Evolutionary conservation across 352 stramenopile genomes (phyloP).

Genomic region (Globisporangium rhizosaccharum): DNA sequence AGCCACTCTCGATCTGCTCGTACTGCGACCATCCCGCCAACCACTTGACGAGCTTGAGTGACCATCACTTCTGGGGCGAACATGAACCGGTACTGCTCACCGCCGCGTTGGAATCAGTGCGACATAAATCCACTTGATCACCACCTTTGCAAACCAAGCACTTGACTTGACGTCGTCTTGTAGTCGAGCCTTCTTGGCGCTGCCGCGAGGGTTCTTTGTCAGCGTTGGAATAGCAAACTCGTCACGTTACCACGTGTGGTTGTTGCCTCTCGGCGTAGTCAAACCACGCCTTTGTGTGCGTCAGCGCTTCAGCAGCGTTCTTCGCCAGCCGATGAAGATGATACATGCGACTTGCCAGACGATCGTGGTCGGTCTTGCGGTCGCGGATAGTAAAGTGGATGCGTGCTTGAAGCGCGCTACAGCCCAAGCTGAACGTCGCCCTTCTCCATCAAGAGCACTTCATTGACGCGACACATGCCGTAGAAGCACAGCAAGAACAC

Average conservation of each 20-base stretch:
- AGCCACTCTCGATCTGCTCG: conserved; percentile 10
- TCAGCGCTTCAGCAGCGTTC: background rate
- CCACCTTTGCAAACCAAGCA: background rate
- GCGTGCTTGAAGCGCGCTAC: background rate
- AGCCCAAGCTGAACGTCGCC: conserved; percentile 8
- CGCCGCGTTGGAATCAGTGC: conserved; percentile 10
- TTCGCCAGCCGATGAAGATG: conserved; percentile 1
- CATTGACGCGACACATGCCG: conserved; percentile 18
- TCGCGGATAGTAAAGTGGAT: conserved; percentile 8
- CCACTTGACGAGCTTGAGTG: conserved; percentile 17
- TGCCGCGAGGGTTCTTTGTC: background rate
- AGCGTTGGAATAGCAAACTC: background rate
- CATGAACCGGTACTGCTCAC: conserved; percentile 12
- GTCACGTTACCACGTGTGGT: background rate
- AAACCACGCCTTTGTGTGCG: background rate
- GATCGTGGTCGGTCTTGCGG: conserved; percentile 12
- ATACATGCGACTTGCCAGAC: conserved; percentile 5
- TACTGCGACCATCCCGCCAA: conserved; percentile 10
- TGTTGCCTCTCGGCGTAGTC: background rate
- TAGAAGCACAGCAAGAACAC: conserved; percentile 13
- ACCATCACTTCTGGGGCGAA: conserved; percentile 11
- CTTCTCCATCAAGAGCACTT: conserved; percentile 14
- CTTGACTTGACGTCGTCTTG: background rate
- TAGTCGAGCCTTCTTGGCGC: conserved; percentile 2
- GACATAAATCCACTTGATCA: conserved; percentile 7